phyloP scores from a whole-genome alignment of 148 eudicot species.

The Rhododendron williamsianum region DNA sequence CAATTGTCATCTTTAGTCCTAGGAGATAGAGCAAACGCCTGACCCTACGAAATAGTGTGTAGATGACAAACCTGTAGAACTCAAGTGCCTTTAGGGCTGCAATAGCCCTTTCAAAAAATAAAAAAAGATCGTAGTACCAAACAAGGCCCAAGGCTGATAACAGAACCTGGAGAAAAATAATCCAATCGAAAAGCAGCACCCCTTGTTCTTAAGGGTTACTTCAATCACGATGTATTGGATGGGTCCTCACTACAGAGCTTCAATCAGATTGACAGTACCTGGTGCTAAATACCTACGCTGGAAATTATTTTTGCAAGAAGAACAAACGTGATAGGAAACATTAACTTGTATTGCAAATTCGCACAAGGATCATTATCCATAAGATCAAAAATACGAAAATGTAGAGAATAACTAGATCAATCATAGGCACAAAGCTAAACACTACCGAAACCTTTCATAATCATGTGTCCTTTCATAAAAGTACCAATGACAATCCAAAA shows the following conservation, averaged over 20 bases:
- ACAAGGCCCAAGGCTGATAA: not conserved
- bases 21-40: not conserved
- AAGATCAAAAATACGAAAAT: not conserved
- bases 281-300: not conserved
- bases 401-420: not conserved
- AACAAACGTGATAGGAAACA: not conserved
- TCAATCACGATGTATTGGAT: not conserved
- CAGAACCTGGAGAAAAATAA: not conserved
- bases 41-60: not conserved
- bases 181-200: not conserved
- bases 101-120: not conserved
- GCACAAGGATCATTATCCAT: not conserved
- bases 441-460: not conserved
- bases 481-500: not conserved
- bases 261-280: not conserved
- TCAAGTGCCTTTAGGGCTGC: not conserved
- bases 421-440: not conserved
- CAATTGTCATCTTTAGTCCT: not conserved
- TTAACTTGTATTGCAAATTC: not conserved
- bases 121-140: not conserved
- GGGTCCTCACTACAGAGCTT: not conserved
- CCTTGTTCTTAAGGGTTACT: not conserved
- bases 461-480: not conserved
- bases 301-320: not conserved
- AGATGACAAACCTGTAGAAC: not conserved